Percentiles rank a stretch among this genome's conserved stretches.
Conservation (phyloP, 1,284 basidiomycete species). For the Ceratobasidium sp. region DNA sequence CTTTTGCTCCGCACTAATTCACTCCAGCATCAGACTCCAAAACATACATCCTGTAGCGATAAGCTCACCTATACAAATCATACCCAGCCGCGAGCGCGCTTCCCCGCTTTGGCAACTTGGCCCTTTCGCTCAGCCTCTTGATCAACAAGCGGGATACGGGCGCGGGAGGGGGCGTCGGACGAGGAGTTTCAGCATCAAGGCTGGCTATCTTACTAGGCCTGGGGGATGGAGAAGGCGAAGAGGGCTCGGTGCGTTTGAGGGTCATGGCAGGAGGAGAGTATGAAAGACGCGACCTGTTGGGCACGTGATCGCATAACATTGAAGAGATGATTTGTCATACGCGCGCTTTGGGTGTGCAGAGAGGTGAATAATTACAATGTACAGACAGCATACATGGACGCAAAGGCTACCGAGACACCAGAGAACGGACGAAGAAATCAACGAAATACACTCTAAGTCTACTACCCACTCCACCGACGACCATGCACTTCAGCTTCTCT, state of each 20-base stretch:
- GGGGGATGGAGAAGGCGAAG: constrained; percentile 19
- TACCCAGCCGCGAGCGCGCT: constrained; percentile 90
- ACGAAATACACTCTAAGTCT: not conserved
- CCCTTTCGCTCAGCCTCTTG: constrained; percentile 85
- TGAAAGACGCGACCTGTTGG: not conserved
- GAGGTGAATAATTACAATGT: constrained; percentile 15
- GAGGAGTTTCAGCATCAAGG: constrained; percentile 14
- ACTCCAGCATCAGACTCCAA: constrained; percentile 10
- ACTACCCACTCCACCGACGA: constrained; percentile 14
- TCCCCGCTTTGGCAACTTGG: constrained; percentile 87
- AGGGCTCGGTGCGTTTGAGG: constrained; percentile 35
- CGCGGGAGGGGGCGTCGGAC: constrained; percentile 43
- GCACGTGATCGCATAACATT: not conserved
- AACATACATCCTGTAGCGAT: constrained; percentile 45
- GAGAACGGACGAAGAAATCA: not conserved
- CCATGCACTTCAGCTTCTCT: constrained; percentile 6
- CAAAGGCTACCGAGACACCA: constrained; percentile 10
- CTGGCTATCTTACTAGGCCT: constrained; percentile 36
- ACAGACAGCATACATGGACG: constrained; percentile 21
- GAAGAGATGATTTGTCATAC: not conserved
- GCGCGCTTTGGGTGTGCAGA: not conserved
- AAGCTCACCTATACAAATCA: constrained; percentile 89
- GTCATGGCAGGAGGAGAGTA: not conserved
- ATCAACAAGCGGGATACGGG: constrained; percentile 69
- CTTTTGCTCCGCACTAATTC: constrained; percentile 74